Base-by-base conservation (phyloP, 495 filamentous ascomycete genomes). In the Podospora comata region DNA sequence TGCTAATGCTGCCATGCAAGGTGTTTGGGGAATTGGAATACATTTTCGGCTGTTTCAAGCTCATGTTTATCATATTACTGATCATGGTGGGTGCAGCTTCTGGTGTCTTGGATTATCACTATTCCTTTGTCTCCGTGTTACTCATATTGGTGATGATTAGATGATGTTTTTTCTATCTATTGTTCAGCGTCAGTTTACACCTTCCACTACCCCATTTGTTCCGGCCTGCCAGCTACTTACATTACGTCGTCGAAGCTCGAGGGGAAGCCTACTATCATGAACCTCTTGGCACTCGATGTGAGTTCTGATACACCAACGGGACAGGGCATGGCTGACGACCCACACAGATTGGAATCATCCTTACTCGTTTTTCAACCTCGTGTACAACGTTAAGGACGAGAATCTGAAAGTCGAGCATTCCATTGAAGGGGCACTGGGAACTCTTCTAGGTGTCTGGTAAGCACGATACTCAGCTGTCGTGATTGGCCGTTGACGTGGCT, bases 1-100 rank as follows among this genome's bases (percentile, higher is more conserved):
- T 18, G 0, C 34, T 9, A 34, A 53, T 18, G 13, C n/a, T 19
- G n/a, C 69, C 70, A 1, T 66, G 19, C 18, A 20, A 79, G 78
- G 72, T 75, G 3, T 85, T 82, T 70, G 83, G 83, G 19, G 79
- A 83, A 65, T 72, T 85, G 6, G 82, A 85, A 70, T 85, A 85
- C 61, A 63, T 80, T 5, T 81, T 84, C 64, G 83, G 82, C 1
- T 72, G 72, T 27, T 66, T 83, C 61, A 85, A 85, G 74, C 71
- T 85, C 16, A 73, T 75, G 2, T 83, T 84, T 64, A 83, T 85
- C 59, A 72, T 71, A 1, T 74, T 79, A 65, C 74, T 85, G 18
- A 85, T 85, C 54, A 39, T 83, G 3, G 69, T 70, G 65, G 15
- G 30, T 32, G 4, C 7, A 32, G 59, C 19, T n/a, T 4, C 16